These are phyloP conservation scores for Backusella westeae DNA, from an alignment of 192 early-diverging fungal species.

Conservation along the genomic window DNA sequence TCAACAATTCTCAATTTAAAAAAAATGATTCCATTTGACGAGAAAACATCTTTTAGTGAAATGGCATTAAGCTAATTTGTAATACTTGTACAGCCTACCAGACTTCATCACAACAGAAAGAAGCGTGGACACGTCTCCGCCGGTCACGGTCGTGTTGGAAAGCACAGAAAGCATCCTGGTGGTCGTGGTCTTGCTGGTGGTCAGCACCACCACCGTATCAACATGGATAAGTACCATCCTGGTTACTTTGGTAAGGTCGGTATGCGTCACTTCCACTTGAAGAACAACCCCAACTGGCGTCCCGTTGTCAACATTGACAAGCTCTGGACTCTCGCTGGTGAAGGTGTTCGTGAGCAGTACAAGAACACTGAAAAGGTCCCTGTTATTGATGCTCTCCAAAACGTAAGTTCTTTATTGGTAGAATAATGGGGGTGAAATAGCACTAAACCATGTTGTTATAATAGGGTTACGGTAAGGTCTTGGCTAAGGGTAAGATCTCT, in stretches of 20 bases:
- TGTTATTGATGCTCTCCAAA: slow-evolving; percentile 84
- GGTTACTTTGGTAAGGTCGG: too few species aligned
- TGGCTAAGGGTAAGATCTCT: slow-evolving; percentile 91
- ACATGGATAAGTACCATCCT: too few species aligned
- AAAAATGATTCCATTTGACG: background rate
- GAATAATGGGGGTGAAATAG: slow-evolving; percentile 20
- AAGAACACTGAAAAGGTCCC: slow-evolving; percentile 87
- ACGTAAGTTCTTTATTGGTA: slow-evolving; percentile 11
- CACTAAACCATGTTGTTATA: slow-evolving; percentile 7
- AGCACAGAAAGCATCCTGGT: slow-evolving; percentile 99
- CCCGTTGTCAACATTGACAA: slow-evolving; percentile 93
- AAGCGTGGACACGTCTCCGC: slow-evolving; percentile 99
- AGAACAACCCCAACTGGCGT: slow-evolving; percentile 82
- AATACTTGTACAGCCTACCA: slow-evolving; percentile 60
- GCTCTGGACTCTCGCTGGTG: slow-evolving; percentile 88
- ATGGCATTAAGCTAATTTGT: background rate
- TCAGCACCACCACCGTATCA: too few species aligned
- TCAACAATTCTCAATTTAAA: background rate
- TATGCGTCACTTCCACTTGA: too few species aligned
- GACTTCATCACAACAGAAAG: slow-evolving; percentile 90
- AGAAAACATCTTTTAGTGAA: background rate
- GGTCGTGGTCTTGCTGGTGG: too few species aligned
- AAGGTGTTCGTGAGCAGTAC: slow-evolving; percentile 80
- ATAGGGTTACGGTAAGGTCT: slow-evolving; percentile 92
- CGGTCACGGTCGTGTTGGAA: slow-evolving; percentile 99